A percentile compares a stretch with the other conserved stretches of the same genome.
Evolutionary conservation across 2,329 filamentous ascomycete genomes (phyloP).

Genomic region (Aspergillus versicolor): DNA sequence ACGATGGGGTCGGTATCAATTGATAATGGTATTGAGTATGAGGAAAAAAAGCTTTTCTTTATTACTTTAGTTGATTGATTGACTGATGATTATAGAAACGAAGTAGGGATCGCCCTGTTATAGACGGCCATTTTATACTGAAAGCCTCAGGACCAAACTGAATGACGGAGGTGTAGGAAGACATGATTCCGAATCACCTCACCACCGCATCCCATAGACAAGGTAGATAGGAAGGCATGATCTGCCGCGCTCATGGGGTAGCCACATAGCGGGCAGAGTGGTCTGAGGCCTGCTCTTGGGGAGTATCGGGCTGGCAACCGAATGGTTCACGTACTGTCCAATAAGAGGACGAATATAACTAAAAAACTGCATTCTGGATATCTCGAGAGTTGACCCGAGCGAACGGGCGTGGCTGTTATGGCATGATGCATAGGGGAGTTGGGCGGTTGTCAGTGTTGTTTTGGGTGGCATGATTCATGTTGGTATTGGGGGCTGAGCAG

Average conservation of each 20-base stretch:
- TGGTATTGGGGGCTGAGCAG: background rate
- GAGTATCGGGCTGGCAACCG: background rate
- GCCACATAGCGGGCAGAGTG: background rate
- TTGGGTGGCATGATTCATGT: conserved; percentile 1
- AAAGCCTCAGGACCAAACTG: background rate
- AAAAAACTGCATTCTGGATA: background rate
- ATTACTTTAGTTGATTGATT: background rate
- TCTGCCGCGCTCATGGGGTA: background rate
- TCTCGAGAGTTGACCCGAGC: background rate
- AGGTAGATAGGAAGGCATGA: background rate
- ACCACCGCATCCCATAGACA: background rate
- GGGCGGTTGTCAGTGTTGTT: background rate
- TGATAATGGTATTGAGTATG: background rate
- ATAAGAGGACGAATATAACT: background rate
- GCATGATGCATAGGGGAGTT: background rate
- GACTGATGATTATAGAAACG: background rate
- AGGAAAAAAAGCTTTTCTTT: background rate
- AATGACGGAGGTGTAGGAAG: background rate
- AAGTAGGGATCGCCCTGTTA: background rate
- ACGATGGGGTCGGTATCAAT: background rate
- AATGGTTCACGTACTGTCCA: background rate
- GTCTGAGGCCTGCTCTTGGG: background rate
- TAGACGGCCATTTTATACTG: background rate
- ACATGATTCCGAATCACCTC: conserved; percentile 8
- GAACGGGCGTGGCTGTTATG: background rate